phyloP scores from a whole-genome alignment of 2,329 filamentous ascomycete species.

The Botrytis galanthina region DNA sequence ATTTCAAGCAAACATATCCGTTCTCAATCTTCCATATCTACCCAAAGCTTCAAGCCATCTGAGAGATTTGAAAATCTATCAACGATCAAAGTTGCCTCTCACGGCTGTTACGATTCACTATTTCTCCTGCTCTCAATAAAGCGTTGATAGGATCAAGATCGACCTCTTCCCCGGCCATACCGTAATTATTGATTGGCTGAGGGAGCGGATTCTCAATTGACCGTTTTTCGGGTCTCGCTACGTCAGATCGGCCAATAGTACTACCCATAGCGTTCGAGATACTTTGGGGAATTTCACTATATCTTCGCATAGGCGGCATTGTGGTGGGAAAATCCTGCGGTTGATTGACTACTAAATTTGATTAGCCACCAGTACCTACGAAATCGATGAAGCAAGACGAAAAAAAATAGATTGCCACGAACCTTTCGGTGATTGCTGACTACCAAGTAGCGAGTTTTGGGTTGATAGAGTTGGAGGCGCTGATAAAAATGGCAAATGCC shows the following conservation, averaged over 20 bases:
- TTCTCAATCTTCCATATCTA: not conserved
- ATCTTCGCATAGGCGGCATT: slow-evolving; percentile 33
- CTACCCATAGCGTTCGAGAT: slow-evolving; percentile 14
- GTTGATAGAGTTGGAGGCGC: slow-evolving; percentile 34
- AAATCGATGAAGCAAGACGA: not conserved
- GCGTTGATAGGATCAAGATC: slow-evolving; percentile 58
- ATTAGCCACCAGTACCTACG: slow-evolving; percentile 17
- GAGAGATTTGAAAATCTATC: not conserved
- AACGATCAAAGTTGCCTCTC: slow-evolving; percentile 11
- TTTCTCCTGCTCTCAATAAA: slow-evolving; percentile 56
- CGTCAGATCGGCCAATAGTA: not conserved
- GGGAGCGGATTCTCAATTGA: slow-evolving; percentile 23
- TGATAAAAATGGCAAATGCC: slow-evolving; percentile 34
- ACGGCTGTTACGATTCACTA: slow-evolving; percentile 48
- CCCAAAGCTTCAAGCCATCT: not conserved
- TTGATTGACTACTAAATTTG: slow-evolving; percentile 23
- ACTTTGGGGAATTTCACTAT: slow-evolving; percentile 19
- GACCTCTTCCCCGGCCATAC: slow-evolving; percentile 34
- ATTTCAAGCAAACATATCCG: not conserved
- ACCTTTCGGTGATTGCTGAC: slow-evolving; percentile 35
- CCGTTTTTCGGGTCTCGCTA: not conserved
- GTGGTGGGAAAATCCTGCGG: slow-evolving; percentile 29
- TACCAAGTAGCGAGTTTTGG: slow-evolving; percentile 24
- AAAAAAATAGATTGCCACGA: slow-evolving; percentile 17
- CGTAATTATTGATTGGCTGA: slow-evolving; percentile 29